phyloP scores from a whole-genome alignment of 2,329 filamentous ascomycete genomes.

The Fusarium verticillioides region DNA sequence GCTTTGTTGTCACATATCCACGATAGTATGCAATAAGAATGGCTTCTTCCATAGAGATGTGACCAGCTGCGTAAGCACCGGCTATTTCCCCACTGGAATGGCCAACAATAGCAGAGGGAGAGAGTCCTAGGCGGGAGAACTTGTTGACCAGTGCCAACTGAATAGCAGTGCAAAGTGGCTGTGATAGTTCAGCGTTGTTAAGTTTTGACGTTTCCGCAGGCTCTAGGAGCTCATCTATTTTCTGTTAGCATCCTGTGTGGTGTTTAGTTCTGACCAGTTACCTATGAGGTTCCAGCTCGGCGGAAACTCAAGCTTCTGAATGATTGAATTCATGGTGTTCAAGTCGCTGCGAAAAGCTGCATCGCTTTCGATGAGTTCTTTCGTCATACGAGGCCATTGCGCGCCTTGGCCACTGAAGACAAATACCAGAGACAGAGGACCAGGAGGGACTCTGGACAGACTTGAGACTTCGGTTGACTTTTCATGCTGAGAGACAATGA shows the following conservation, averaged over 20 bases:
- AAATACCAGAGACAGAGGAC: background rate
- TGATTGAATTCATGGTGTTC: background rate
- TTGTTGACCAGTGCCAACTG: constrained; percentile 12
- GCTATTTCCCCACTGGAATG: constrained; percentile 31
- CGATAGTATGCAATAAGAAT: constrained; percentile 14
- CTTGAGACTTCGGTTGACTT: constrained; percentile 17
- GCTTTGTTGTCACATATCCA: background rate
- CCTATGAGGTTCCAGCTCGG: constrained; percentile 33
- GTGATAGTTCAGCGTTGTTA: background rate
- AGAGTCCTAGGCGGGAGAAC: background rate
- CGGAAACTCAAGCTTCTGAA: background rate
- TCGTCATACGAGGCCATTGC: constrained; percentile 49
- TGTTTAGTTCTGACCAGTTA: background rate
- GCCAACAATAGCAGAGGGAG: background rate
- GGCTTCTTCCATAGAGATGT: constrained; percentile 7
- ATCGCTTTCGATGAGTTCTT: constrained; percentile 30
- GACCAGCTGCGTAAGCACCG: constrained; percentile 5
- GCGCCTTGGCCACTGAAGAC: constrained; percentile 53
- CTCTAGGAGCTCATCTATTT: background rate
- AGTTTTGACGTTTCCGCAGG: background rate
- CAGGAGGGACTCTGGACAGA: background rate
- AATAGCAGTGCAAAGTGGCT: constrained; percentile 19
- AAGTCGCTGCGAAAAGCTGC: constrained; percentile 12
- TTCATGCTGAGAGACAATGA: background rate
- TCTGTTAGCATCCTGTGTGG: too few relatives aligned